Evolutionary conservation across 2,329 filamentous ascomycete species (phyloP).

Genomic region (Chalaropsis thielavioides): DNA sequence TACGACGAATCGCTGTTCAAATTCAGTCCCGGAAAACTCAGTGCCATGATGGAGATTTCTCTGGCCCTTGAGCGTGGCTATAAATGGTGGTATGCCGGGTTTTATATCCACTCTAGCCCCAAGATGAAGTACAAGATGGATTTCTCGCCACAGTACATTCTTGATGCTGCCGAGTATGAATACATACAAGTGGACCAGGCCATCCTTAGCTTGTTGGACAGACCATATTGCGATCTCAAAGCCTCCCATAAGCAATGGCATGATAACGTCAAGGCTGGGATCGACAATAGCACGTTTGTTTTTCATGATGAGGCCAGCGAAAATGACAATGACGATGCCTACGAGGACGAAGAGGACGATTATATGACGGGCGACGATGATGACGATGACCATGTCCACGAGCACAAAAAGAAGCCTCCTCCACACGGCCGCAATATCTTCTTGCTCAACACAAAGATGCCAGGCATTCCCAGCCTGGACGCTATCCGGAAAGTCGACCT

Average conservation of each 20-base stretch:
- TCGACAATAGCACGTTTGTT: slow-evolving; percentile 9
- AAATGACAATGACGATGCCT: slow-evolving; percentile 12
- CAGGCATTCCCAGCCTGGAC: slow-evolving; percentile 45
- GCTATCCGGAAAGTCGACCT: slow-evolving; percentile 43
- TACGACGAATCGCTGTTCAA: slow-evolving; percentile 62
- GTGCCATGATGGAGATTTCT: slow-evolving; percentile 57
- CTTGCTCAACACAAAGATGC: slow-evolving; percentile 50
- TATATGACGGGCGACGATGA: slow-evolving; percentile 1
- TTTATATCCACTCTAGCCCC: slow-evolving; percentile 64
- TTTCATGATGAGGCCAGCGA: slow-evolving; percentile 23
- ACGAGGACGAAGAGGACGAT: slow-evolving; percentile 10
- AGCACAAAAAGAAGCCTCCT: neutral
- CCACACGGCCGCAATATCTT: slow-evolving; percentile 19
- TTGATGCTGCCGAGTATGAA: slow-evolving; percentile 50
- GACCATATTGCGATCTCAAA: neutral
- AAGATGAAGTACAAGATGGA: slow-evolving; percentile 83
- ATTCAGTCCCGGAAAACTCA: slow-evolving; percentile 59
- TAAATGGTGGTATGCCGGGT: slow-evolving; percentile 65
- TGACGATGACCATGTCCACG: slow-evolving; percentile 14
- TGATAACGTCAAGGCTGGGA: neutral
- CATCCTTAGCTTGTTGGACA: slow-evolving; percentile 1
- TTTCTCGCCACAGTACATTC: slow-evolving; percentile 57
- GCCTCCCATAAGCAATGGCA: neutral
- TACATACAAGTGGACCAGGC: slow-evolving; percentile 45
- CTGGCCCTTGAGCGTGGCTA: slow-evolving; percentile 56